Evolutionary conservation across 176 grass and related monocot genomes (phyloP), one percentile per base, ranked within the genome.

Genomic region (Thalia dealbata): DNA sequence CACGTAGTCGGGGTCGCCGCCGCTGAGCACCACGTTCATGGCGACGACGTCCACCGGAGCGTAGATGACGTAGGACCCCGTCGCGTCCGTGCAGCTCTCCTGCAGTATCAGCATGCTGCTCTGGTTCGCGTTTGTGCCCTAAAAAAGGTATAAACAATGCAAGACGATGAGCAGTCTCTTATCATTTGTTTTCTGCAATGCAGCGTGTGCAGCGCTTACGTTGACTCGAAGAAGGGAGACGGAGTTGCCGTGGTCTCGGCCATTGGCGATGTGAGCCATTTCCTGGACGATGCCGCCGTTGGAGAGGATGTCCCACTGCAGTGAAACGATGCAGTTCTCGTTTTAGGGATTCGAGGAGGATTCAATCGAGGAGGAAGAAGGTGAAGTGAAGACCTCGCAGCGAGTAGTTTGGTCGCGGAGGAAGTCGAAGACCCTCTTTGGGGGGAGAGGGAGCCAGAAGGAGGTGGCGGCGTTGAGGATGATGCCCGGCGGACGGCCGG

Each of bases 401-500:
- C 95, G 83, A 83, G 95, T 91, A 68, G 71, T 83, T 73, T 99
- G 90, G 6, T 99, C 85, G 26, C 90, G 88, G 16, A 99, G 95
- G 69, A 99, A 99, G 71, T 99, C 95, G 9, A 99, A 99, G 58
- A 99, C 95, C 11, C 83, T 76, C 74, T 95, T 99, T 1, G 95
- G 88, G 0, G 88, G 69, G 10, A 95, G 85, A 0, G 95, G 88
- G 43, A 99, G 87, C 95, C 95, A 99, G 72, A 99, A 99, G 6
- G 95, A 99, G 22, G 95, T 99, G 7, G 95, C 95, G 0, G 95
- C 95, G 22, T 99, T 99, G 67, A 99, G 95, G 41, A 99, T 85
- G 12, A 99, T 99, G 73, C 95, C 95, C 0, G 90, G 95, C 0
- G 95, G 95, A 69, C 95, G 61, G 13, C 95, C 95, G 0, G 95